A percentile compares a stretch with the other conserved stretches of the same genome.
Evolutionary conservation across 768 basidiomycete genomes (phyloP).

Genomic region (Suillus americanus): DNA sequence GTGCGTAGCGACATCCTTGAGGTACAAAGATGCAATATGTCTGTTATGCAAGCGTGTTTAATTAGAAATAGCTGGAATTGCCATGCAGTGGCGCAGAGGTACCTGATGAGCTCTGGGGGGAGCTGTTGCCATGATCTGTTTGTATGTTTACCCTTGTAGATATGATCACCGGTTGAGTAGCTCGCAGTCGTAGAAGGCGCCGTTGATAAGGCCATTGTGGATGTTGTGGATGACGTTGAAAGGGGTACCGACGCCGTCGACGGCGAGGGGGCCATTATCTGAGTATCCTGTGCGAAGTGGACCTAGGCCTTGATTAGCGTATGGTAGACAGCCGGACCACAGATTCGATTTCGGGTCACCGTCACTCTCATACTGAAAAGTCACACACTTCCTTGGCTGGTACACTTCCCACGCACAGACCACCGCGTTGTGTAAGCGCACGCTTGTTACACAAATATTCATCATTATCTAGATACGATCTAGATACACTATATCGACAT

Average conservation of each 20-base stretch:
- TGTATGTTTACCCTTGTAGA: slow-evolving; percentile 60
- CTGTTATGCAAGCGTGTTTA: slow-evolving; percentile 16
- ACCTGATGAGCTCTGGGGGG: slow-evolving; percentile 62
- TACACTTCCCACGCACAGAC: slow-evolving; percentile 27
- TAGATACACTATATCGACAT: background rate
- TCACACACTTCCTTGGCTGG: slow-evolving; percentile 6
- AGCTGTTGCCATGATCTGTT: slow-evolving; percentile 62
- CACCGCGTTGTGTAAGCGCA: slow-evolving; percentile 12
- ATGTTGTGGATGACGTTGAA: slow-evolving; percentile 13
- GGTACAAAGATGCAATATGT: slow-evolving; percentile 46
- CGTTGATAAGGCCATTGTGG: slow-evolving; percentile 10
- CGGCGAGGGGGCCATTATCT: slow-evolving; percentile 27
- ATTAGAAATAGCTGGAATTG: slow-evolving; percentile 3
- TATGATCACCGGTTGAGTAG: slow-evolving; percentile 22
- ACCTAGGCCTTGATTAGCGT: slow-evolving; percentile 37
- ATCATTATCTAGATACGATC: background rate
- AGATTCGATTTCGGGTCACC: slow-evolving; percentile 26
- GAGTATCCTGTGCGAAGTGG: slow-evolving; percentile 34
- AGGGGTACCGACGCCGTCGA: slow-evolving; percentile 17
- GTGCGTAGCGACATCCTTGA: slow-evolving; percentile 45
- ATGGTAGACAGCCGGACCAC: slow-evolving; percentile 34
- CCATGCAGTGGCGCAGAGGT: slow-evolving; percentile 34
- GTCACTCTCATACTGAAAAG: slow-evolving; percentile 2
- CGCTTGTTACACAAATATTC: background rate
- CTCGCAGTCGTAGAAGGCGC: slow-evolving; percentile 27